Conservation (phyloP, 1,284 basidiomycete genomes). For the Ustilago esculenta region DNA sequence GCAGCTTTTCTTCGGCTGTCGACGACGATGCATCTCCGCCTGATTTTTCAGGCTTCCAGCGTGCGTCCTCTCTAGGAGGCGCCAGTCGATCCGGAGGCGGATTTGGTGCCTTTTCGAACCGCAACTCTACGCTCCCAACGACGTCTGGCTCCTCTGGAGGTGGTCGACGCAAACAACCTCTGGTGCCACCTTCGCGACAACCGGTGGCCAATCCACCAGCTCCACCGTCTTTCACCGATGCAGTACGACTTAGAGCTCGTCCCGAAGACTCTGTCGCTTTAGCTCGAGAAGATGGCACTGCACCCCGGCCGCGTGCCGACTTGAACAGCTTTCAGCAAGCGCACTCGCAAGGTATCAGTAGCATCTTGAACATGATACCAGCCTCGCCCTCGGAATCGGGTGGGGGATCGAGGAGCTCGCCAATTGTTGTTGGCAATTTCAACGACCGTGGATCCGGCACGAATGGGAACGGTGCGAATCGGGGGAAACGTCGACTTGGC, state of each 20-base stretch:
- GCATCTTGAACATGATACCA: conserved; percentile 28
- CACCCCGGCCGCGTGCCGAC: conserved; percentile 35
- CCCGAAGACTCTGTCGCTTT: conserved; percentile 35
- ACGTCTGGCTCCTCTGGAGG: background rate
- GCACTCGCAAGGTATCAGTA: conserved; percentile 27
- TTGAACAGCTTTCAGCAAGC: conserved; percentile 49
- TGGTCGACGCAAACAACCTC: conserved; percentile 22
- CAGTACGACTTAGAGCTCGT: conserved; percentile 33
- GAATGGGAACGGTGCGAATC: background rate
- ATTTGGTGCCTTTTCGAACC: conserved; percentile 8
- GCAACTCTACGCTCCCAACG: background rate
- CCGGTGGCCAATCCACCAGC: conserved; percentile 7
- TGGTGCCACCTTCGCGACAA: conserved; percentile 31
- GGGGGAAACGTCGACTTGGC: conserved; percentile 25
- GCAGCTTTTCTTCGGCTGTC: conserved; percentile 31
- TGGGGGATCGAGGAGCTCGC: conserved; percentile 22
- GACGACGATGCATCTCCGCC: conserved; percentile 24
- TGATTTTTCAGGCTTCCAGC: conserved; percentile 27
- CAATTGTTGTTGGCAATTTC: conserved; percentile 17
- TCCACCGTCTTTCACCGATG: conserved; percentile 37
- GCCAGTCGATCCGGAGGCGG: background rate
- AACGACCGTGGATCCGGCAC: background rate
- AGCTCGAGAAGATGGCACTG: conserved; percentile 24
- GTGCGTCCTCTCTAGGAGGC: conserved; percentile 31
- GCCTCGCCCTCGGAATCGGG: background rate